Base-by-base conservation (phyloP, 306 rosid genomes). In the Medicago arabica region DNA sequence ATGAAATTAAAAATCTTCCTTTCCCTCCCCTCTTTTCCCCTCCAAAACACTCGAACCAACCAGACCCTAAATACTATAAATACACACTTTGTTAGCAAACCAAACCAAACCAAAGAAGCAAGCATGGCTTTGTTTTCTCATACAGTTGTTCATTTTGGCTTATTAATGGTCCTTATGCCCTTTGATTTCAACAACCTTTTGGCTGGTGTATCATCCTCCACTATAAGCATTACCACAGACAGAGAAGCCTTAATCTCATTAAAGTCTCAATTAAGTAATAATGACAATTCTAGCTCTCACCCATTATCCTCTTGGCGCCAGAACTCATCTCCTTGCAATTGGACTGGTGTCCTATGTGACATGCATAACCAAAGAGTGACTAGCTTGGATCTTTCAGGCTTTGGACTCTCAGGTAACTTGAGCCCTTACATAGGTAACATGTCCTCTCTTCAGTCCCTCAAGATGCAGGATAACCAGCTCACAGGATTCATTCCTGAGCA, bases 261-360 rank as follows among this genome's bases (percentile, higher is more conserved):
- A 43, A 84, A 84, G 69, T 88, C 93, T 23, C 75, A 73, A 25
- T 51, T 88, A 5, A 83, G 15, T 6, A 58, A 21, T 4, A 13
- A 51, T 61, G 77, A 88, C 7, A 31, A 36, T 77, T 11, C 38
- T 21, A 57, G 31, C 5, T 11, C 81, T 10, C 59, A 71, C 51
- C 73, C 74, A 36, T 67, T 84, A 16, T 80, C 84, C 13, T 83
- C 87, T 53, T 88, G 91, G 97, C 73, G 49, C 79, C 78, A 77
- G 0, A 75, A 57, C 16, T 78, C 88, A 51, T 77, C 87, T 1
- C 89, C 89, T 1, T 88, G 91, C 82, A 80, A 88, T 21, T 90
- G 96, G 96, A 86, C 86, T 4, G 93, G 91, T 74, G 88, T 93
- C 4, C 36, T 39, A 1, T 90, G 97, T 81, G 83, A 71, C 71